Base-by-base conservation (phyloP, 2,329 filamentous ascomycete species). In the Xylaria polymorpha region DNA sequence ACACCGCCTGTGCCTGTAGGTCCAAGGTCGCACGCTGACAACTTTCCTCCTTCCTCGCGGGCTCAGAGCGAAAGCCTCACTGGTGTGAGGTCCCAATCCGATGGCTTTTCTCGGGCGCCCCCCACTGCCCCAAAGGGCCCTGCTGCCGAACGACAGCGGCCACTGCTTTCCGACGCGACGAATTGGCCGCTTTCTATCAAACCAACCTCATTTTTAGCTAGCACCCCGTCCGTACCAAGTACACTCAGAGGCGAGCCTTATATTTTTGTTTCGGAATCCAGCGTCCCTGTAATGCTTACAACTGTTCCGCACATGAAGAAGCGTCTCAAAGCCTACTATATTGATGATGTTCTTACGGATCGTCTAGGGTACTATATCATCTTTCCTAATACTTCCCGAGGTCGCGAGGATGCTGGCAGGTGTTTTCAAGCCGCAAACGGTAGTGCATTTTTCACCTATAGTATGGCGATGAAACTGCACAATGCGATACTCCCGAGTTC, bases 221-320 rank as follows among this genome's bases (percentile, higher is more conserved):
- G 94, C 78, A 83, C 86, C 41, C 88, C 89, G 60, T 88, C 87
- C 3, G 86, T 97, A 51, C 83, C 92, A 25, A 83, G 87, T 41
- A 90, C 90, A 72, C 88, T 98, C 61, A 90, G 91, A 76, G 88
- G 90, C 61, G 90, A 93, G 68, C 96, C 96, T 0, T 98, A 97
- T 78, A 90, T 98, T 44, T 98, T 97, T 78, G 91, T 99, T 66
- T 87, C 93, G n/a, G 89, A 93, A 73, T 88, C 90, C 68, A 94
- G 92, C 74, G 95, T 99, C 1, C 96, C 96, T 1, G 92, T 97
- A 14, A 88, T 98, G 77, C 86, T 87, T 39, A 92, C 93, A 29
- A 98, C 95, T 0, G 88, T 98, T 65, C 90, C 92, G 4, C 96
- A 99, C 82, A 87, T 99, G 83, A 93, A 94, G 82, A 97, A 95